Conservation (phyloP, 148 eudicot species). For the Silene latifolia region DNA sequence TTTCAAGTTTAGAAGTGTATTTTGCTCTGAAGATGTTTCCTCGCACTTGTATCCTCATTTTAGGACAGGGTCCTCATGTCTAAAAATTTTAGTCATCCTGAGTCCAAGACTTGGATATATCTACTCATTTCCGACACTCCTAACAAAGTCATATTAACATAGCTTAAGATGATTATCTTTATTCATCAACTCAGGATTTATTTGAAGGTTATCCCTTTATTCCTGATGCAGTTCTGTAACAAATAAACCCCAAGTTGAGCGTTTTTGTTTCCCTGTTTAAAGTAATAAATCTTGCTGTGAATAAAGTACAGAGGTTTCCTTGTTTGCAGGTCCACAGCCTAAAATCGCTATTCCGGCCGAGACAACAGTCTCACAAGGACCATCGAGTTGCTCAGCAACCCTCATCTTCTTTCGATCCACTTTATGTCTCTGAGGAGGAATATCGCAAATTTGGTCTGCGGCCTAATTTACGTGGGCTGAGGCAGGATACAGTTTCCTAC, state of each 20-base stretch:
- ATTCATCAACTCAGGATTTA: background rate
- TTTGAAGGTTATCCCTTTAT: background rate
- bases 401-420: slow-evolving; percentile 27
- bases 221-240: background rate
- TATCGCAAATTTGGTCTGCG: slow-evolving; percentile 59
- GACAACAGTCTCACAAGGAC: slow-evolving; percentile 28
- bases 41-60: no score
- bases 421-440: slow-evolving; percentile 46
- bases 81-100: no score
- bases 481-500: slow-evolving; percentile 19
- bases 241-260: background rate
- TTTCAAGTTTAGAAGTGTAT: no score
- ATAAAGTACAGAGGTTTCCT: background rate
- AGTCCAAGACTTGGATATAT: no score
- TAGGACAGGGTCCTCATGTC: no score
- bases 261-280: background rate
- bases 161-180: background rate
- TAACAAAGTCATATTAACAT: background rate
- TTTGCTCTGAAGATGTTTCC: background rate
- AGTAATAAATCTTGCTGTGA: background rate
- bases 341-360: slow-evolving; percentile 41
- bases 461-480: slow-evolving; percentile 24
- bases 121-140: no score
- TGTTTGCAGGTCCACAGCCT: slow-evolving; percentile 62
- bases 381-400: slow-evolving; percentile 24